Evolutionary conservation across 768 basidiomycete species (phyloP), one percentile per base, ranked within the genome.

Genomic region (Psilocybe cyanescens): DNA sequence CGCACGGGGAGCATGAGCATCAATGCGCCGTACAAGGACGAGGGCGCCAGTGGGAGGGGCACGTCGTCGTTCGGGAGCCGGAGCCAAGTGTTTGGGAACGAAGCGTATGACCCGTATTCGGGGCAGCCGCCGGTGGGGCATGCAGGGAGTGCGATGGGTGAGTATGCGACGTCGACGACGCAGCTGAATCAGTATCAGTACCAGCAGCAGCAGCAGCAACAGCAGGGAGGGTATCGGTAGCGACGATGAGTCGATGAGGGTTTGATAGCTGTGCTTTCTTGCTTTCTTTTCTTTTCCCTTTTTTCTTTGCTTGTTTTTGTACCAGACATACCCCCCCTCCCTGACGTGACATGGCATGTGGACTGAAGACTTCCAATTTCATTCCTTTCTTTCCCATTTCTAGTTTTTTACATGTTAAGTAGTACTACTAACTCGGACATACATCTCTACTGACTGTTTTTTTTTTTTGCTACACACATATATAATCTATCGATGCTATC

Each of bases 21-120:
- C 60, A 70, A 75, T 37, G 70, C 75, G 59, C 76, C 78, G 11
- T 77, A 78, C 55, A 69, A 64, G 41, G 78, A 79, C 78, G 33
- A 2, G 33, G n/a, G n/a, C n/a, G n/a, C n/a, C n/a, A n/a, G n/a
- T n/a, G 45, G 3, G 12, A 17, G 39, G 37, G 45, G 19, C 19
- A 19, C 37, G 16, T 44, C 61, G 14, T 66, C 61, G 7, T 17
- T 61, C 30, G 60, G 49, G 31, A 61, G 55, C 39, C 11, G 60
- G 17, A 61, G 60, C 19, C 55, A 50, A 16, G 51, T 53, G 48
- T 35, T 61, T 9, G 55, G 17, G 8, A 48, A 61, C 3, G 41
- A 44, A 2, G 8, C 41, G n/a, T 66, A 66, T 29, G 61, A 66
- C 53, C 59, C 59, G 8, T 66, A 66, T 51, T 56, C 51, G 1